Evolutionary conservation across 305 asterid species (phyloP).

Genomic region (Solanum chacoense): DNA sequence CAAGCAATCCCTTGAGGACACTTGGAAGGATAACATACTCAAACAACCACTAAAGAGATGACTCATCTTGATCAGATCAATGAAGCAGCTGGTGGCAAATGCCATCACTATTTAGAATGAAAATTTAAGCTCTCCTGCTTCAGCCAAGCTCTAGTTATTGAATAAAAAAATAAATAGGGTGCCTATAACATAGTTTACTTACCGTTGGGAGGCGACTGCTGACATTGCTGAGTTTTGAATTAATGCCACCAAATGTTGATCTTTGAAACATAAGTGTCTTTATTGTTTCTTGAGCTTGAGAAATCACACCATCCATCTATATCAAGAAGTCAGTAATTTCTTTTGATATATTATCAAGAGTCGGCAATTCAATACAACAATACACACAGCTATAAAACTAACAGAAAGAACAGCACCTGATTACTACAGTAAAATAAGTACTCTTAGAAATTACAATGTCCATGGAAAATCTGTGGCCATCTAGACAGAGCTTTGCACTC

Average conservation of each 20-base stretch:
- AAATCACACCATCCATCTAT: constrained; percentile 85
- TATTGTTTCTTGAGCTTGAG: constrained; percentile 95
- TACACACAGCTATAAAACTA: neutral
- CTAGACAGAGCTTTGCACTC: neutral
- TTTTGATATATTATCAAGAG: constrained; percentile 6
- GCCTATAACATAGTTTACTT: constrained; percentile 10
- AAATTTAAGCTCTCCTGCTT: neutral
- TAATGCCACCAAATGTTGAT: constrained; percentile 85
- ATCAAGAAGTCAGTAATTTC: constrained; percentile 11
- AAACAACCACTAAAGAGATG: neutral
- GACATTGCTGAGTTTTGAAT: constrained; percentile 81
- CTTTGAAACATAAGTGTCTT: constrained; percentile 82
- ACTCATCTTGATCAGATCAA: neutral
- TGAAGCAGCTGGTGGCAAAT: neutral
- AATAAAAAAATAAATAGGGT: neutral
- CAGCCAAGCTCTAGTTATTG: neutral
- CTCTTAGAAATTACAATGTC: neutral
- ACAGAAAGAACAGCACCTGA: neutral
- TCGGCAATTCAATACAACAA: neutral
- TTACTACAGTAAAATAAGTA: neutral
- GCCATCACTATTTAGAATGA: neutral
- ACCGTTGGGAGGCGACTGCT: constrained; percentile 97
- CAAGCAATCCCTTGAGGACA: neutral
- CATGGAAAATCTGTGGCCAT: neutral
- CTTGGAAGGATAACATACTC: neutral